phyloP scores from a whole-genome alignment of 495 filamentous ascomycete species.

The Rostrohypoxylon terebratum region DNA sequence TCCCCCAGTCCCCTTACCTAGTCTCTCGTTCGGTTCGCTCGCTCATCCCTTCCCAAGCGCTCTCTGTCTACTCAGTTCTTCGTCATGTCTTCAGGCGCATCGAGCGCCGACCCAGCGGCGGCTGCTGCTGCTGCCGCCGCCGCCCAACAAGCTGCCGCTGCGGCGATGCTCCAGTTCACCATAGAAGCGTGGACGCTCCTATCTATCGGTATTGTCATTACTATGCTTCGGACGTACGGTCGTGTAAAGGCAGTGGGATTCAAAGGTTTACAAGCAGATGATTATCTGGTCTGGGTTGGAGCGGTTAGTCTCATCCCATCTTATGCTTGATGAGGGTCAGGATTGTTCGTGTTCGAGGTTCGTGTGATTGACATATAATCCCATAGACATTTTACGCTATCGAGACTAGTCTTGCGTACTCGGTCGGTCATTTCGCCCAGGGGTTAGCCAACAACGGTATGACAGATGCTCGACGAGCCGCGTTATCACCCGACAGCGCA shows the following conservation, averaged over 20 bases:
- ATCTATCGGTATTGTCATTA: conserved; percentile 52
- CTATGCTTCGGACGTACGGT: conserved; percentile 52
- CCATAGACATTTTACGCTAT: conserved; percentile 52
- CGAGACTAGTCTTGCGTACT: conserved; percentile 54
- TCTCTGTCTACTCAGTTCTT: conserved; percentile 10
- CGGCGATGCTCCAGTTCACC: conserved; percentile 51
- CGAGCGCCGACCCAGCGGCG: conserved; percentile 30
- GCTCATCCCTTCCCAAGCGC: neutral
- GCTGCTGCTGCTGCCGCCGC: conserved; percentile 43
- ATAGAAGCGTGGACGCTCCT: conserved; percentile 63
- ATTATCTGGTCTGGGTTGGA: conserved; percentile 57
- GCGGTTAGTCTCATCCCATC: conserved; percentile 48
- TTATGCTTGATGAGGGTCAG: neutral
- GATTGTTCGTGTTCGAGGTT: neutral
- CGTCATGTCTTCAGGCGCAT: conserved; percentile 34
- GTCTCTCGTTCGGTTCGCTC: conserved; percentile 20
- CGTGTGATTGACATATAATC: conserved; percentile 18
- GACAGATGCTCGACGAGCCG: conserved; percentile 63
- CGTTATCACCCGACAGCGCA: conserved; percentile 57
- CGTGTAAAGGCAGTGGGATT: conserved; percentile 53
- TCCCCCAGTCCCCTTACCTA: neutral
- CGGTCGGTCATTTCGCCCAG: conserved; percentile 57
- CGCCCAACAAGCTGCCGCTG: conserved; percentile 47
- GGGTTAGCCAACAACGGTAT: conserved; percentile 73
- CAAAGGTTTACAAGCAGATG: conserved; percentile 51